A percentile compares a stretch with the other conserved stretches of the same genome.
These are phyloP conservation scores for Leishmania major DNA, from an alignment of 208 protist genomes.

Conservation along the genomic window DNA sequence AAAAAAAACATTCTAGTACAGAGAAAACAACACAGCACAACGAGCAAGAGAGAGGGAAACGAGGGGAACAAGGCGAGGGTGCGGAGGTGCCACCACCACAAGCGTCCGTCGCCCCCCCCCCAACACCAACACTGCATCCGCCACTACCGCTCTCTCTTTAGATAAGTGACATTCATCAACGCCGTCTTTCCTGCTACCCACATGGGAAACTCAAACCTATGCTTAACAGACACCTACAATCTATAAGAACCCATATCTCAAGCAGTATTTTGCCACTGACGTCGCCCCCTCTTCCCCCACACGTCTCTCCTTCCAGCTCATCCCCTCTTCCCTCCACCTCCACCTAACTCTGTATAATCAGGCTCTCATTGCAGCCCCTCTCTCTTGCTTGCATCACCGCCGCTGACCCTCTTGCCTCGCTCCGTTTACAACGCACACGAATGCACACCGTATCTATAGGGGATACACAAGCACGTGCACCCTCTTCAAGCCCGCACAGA, in stretches of 20 bases:
- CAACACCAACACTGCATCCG: background rate
- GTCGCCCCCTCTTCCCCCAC: background rate
- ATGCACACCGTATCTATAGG: background rate
- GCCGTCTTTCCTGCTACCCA: background rate
- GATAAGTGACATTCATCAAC: background rate
- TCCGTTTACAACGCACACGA: background rate
- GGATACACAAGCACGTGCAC: background rate
- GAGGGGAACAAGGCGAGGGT: background rate
- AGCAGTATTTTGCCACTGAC: background rate
- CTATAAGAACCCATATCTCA: background rate
- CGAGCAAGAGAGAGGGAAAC: background rate
- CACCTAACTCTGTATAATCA: background rate
- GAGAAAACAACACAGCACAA: background rate
- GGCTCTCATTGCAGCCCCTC: background rate
- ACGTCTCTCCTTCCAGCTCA: background rate
- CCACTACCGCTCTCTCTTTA: background rate
- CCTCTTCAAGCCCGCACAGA: background rate
- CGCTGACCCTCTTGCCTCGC: background rate
- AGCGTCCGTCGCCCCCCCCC: background rate
- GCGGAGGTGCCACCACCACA: background rate
- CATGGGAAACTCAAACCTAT: background rate
- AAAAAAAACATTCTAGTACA: constrained; percentile 10
- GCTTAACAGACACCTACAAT: background rate
- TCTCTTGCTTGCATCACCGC: background rate
- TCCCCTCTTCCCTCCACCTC: background rate